Percentiles rank a stretch among this genome's conserved stretches.
phyloP scores from a whole-genome alignment of 2,329 filamentous ascomycete genomes.

The Penicillium sp. region DNA sequence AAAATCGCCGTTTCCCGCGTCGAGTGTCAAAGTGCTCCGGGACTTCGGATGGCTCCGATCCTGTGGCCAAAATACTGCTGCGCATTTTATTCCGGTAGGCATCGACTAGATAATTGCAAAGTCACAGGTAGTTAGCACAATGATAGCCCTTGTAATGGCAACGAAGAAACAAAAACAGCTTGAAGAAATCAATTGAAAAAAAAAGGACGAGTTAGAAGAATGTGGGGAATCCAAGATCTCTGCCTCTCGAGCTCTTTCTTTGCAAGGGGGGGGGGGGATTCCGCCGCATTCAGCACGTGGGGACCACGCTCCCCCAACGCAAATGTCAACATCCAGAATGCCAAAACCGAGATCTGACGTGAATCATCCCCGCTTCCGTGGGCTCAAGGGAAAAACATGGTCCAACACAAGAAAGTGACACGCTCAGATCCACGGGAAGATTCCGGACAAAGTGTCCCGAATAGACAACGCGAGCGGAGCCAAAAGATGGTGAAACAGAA shows the following conservation, averaged over 20 bases:
- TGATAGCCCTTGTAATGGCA: too few relatives aligned
- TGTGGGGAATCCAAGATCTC: background rate
- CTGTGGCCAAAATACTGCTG: conserved; percentile 69
- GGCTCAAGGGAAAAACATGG: background rate
- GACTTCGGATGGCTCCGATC: conserved; percentile 66
- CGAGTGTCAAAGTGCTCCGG: conserved; percentile 86
- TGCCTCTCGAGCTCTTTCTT: background rate
- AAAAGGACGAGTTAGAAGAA: background rate
- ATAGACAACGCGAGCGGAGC: too few relatives aligned
- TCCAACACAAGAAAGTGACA: background rate
- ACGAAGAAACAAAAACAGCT: too few relatives aligned
- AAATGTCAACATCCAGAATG: background rate
- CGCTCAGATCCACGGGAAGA: too few relatives aligned
- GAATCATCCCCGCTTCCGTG: too few relatives aligned
- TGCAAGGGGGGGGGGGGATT: background rate
- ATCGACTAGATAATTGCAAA: conserved; percentile 57
- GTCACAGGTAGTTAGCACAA: too few relatives aligned
- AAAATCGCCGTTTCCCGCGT: conserved; percentile 72
- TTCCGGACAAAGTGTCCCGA: too few relatives aligned
- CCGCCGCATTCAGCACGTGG: conserved; percentile 2
- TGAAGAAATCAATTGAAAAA: background rate
- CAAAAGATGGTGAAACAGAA: too few relatives aligned
- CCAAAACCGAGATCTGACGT: background rate
- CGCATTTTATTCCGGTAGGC: conserved; percentile 90
- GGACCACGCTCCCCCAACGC: background rate